Base-by-base conservation (phyloP, 2,329 filamentous ascomycete genomes). In the Metarhizium anisopliae region DNA sequence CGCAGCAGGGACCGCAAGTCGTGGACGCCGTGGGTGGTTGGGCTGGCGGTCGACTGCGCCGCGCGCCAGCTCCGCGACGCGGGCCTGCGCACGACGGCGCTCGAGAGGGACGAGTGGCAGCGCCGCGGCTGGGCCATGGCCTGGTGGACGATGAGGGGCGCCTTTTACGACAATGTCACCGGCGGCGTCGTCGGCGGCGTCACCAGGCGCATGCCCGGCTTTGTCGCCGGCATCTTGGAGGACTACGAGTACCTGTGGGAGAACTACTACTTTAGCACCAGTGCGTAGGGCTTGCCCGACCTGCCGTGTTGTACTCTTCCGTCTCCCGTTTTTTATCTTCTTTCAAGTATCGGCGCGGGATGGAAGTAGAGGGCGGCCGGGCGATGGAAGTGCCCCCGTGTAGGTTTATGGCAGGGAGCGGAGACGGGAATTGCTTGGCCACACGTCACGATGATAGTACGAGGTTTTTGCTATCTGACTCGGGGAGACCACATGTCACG, bases 181-280 rank as follows among this genome's bases (percentile, higher is more conserved):
- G 89, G 89, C 71, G 82, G 83, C 4, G 71, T 93, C 14, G 85
- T 93, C 7, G 77, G 77, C 35, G 87, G 85, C 64, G 80, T 96
- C 61, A 85, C 84, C 61, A 87, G 86, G 66, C 85, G 88, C 53
- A 78, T 96, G 70, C 82, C 95, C 50, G 85, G 88, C 61, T 82
- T 99, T 67, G 78, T 96, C 29, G 88, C 86, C 8, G 90, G 89
- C 56, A 87, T 99, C 50, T 72, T 97, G 60, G 91, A 96, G 68
- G 94, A 99, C 70, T 99, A 99, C 68, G 90, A 96, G 71, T 97
- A 95, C 69, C 77, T 99, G 36, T 99, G 94, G 94, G 91, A 96
- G 72, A 92, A 95, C 64, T 97, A 96, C 71, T 95, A 97, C 72
- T 99, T 97, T 71, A 83, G 80, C 69, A 83, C 81, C 40, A 81